Base-by-base conservation (phyloP, 768 basidiomycete species). In the Lentinula edodes region DNA sequence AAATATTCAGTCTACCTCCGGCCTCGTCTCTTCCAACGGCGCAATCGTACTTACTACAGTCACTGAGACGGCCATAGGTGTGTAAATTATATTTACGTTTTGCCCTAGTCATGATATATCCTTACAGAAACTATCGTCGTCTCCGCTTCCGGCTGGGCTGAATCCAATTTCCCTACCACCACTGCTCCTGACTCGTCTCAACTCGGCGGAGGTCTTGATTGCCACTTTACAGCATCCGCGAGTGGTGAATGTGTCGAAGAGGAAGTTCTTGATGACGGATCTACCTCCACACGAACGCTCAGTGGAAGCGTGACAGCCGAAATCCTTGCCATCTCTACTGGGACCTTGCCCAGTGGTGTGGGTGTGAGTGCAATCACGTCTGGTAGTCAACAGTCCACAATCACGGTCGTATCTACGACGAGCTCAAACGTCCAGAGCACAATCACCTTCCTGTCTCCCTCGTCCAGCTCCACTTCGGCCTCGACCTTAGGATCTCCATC, bases 231-330 rank as follows among this genome's bases (percentile, higher is more conserved):
- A 6, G 54, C 54, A 9, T 39, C 38, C 15, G 13, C n/a, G 15
- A 56, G 54, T 42, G 54, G 54, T 20, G 54, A 56, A 43, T 56
- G 54, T 23, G 54, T 38, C n/a, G 18, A 56, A 20, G 54, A 35
- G 13, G 35, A 56, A 20, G 54, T 56, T 18, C 13, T 41, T 5
- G 20, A 39, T 41, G 54, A 43, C 15, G 54, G 54, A 39, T 23
- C 41, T n/a, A 56, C 54, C 12, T 20, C 38, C 6, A 56, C 38
- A 6, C 28, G 34, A 15, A 56, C 54, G 28, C 20, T 56, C 13
- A 43, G n/a, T 23, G 54, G 54, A 43, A 12, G 41, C 20, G 35
- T 15, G 18, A 28, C 32, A 6, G n/a, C 54, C 9, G 2, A 32
- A 23, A 32, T 43, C 23, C 3, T 56, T 23, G 18, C 54, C 15